Conservation (phyloP, 1,284 basidiomycete genomes). For the Ceratobasidium sp. region DNA sequence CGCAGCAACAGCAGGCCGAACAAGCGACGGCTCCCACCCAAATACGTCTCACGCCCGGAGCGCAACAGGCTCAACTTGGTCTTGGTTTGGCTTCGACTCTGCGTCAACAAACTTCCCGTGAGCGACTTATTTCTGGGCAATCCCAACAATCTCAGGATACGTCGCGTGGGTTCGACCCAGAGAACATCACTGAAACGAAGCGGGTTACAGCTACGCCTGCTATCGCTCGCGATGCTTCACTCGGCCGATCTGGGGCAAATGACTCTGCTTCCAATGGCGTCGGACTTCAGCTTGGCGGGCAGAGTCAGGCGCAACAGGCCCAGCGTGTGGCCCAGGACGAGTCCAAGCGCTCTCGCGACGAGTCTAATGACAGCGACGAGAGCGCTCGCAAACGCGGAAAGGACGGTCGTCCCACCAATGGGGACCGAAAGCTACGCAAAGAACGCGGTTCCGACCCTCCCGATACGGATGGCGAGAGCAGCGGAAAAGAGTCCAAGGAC, state of each 20-base stretch:
- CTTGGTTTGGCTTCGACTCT: conserved; percentile 46
- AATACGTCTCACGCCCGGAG: conserved; percentile 24
- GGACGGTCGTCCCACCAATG: conserved; percentile 46
- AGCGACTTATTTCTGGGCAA: conserved; percentile 45
- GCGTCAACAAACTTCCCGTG: conserved; percentile 47
- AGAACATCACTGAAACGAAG: conserved; percentile 70
- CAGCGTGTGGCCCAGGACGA: conserved; percentile 59
- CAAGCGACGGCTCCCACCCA: conserved; percentile 7
- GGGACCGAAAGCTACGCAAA: conserved; percentile 71
- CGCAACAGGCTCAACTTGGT: conserved; percentile 46
- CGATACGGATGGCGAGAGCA: conserved; percentile 60
- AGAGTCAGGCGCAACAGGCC: conserved; percentile 23
- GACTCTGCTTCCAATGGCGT: conserved; percentile 44
- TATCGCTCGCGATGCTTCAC: conserved; percentile 66
- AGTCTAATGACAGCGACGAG: conserved; percentile 65
- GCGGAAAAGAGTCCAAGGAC: conserved; percentile 59
- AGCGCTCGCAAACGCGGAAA: conserved; percentile 49
- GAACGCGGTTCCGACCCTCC: conserved; percentile 60
- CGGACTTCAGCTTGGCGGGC: conserved; percentile 27
- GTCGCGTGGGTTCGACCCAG: conserved; percentile 61
- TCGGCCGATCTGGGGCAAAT: conserved; percentile 46
- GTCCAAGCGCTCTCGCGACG: conserved; percentile 68
- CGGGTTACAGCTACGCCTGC: conserved; percentile 81
- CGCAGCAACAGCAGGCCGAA: conserved; percentile 43
- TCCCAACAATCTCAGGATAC: conserved; percentile 51